Base-by-base conservation (phyloP, 2,329 filamentous ascomycete genomes). In the Esteya vermicola region DNA sequence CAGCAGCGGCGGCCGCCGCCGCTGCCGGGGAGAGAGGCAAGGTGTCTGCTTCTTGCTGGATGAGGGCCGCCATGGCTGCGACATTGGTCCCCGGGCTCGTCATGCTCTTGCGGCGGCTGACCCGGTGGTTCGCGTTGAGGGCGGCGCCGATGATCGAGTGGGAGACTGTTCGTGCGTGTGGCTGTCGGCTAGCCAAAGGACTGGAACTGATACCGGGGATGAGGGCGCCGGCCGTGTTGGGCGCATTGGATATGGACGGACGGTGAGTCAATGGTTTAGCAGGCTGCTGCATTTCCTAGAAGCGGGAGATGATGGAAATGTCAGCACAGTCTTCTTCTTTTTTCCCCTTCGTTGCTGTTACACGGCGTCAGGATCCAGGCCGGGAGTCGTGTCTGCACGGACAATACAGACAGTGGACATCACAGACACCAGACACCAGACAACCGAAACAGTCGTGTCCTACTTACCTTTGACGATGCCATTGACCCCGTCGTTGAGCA, bases 61-160 rank as follows among this genome's bases (percentile, higher is more conserved):
- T 63, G 38, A 79, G 82, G 12, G 80, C 80, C 25, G 82, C 81
- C 46, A 89, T 65, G 40, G 82, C 84, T 16, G 82, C 79, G 34
- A 81, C 75, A 60, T 82, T 88, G 57, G 74, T 70, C 36, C 70
- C 72, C 35, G 79, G 74, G 48, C 77, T 81, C 45, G 84, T 85
- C 56, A 93, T 86, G 62, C 88, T 95, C 73, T 96, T 96, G 52
- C 91, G 78, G 54, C 89, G 84, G 51, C 84, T 86, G 50, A 96
- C 77, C 51, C 91, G 83, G 60, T 94, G 83, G 58, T 76, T 79
- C 51, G 78, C 65, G 64, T 88, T 89, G 54, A 88, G 73, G 43
- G 46, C 41, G 3, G 44, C 42, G 44, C 81, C 72, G 41, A 88
- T 81, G 51, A 86, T 68, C 43, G 85, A 89, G 60, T 91, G 81